Conservation (phyloP, 306 rosid genomes). For the Malus asiatica region DNA sequence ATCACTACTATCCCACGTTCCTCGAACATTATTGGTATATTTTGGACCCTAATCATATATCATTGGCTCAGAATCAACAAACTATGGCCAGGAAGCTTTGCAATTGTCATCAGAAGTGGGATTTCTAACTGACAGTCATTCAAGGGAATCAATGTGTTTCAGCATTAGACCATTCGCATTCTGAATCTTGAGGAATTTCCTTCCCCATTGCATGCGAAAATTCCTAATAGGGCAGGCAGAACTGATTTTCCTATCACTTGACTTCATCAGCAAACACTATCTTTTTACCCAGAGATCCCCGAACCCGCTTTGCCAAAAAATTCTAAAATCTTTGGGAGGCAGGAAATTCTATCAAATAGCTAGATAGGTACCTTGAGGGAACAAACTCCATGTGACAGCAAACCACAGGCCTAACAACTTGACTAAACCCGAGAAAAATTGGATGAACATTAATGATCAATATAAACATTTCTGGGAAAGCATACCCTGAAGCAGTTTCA, state of each 20-base stretch:
- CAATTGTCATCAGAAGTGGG: not conserved
- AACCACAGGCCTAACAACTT: not conserved
- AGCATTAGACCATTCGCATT: not conserved
- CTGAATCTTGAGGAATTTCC: not conserved
- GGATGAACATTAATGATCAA: not conserved
- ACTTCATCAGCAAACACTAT: not conserved
- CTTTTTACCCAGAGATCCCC: not conserved
- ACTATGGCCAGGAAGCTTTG: not conserved
- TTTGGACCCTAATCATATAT: not conserved
- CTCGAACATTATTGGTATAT: not conserved
- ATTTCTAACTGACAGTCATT: not conserved
- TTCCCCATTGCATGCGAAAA: not conserved
- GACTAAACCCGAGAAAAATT: not conserved
- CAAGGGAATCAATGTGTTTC: not conserved
- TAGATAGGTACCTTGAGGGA: not conserved
- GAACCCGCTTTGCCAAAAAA: not conserved
- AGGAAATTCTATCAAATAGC: not conserved
- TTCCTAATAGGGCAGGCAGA: not conserved
- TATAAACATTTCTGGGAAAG: not conserved
- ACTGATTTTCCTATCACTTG: not conserved
- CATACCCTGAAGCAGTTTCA: not conserved
- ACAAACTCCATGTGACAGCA: not conserved
- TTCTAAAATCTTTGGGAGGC: not conserved
- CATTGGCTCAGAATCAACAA: not conserved
- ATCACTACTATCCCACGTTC: not conserved